These are phyloP conservation scores for Paraconiothyrium sp. DNA, from an alignment of 2,329 filamentous ascomycete species.

Conservation along the genomic window DNA sequence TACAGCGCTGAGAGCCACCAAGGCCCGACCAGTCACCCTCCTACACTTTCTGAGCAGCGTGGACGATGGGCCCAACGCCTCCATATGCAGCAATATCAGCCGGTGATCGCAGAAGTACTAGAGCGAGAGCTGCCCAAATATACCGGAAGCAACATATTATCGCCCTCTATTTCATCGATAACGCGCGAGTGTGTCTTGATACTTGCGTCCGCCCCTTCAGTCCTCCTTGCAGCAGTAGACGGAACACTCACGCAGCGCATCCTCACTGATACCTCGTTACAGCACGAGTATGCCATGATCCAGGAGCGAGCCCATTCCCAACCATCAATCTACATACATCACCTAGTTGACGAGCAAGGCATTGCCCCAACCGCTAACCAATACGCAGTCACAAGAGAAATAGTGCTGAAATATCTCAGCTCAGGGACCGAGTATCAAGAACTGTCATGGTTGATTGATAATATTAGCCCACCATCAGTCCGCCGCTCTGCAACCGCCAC, in stretches of 20 bases:
- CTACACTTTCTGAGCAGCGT: constrained; percentile 23
- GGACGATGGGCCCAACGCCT: constrained; percentile 31
- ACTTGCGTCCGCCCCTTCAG: constrained; percentile 34
- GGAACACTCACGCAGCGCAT: constrained; percentile 33
- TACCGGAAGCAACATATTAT: constrained; percentile 24
- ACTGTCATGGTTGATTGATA: constrained; percentile 32
- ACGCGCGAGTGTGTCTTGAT: constrained; percentile 39
- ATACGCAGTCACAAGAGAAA: constrained; percentile 31
- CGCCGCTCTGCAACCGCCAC: constrained; percentile 11
- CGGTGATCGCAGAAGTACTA: constrained; percentile 36
- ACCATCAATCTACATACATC: constrained; percentile 42
- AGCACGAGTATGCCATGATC: constrained; percentile 30
- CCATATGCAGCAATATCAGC: constrained; percentile 27
- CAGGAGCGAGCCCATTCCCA: constrained; percentile 31
- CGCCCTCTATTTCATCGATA: constrained; percentile 21
- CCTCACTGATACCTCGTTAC: constrained; percentile 22
- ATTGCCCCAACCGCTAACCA: constrained; percentile 35
- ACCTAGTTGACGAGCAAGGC: constrained; percentile 33
- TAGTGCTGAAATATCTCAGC: constrained; percentile 29
- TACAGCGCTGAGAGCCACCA: neutral
- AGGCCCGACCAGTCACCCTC: neutral
- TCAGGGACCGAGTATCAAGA: neutral
- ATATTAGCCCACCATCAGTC: constrained; percentile 23
- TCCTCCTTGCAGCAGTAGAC: constrained; percentile 37
- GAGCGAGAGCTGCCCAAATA: constrained; percentile 38